These are phyloP conservation scores for Xylariales sp. DNA, from an alignment of 2,329 filamentous ascomycete species.

Conservation along the genomic window DNA sequence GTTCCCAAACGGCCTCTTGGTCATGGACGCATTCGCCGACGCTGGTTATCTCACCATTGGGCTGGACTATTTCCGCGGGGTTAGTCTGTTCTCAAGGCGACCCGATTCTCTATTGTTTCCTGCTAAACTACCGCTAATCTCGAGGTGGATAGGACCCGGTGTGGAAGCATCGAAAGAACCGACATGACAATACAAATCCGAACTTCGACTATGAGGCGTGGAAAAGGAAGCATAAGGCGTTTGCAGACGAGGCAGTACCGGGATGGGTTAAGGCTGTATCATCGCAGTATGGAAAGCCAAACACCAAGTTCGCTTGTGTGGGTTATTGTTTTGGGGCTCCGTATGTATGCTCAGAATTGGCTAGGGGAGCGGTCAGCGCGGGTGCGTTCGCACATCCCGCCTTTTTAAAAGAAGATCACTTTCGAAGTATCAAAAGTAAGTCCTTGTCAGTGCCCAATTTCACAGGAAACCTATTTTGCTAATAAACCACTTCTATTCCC, in stretches of 20 bases:
- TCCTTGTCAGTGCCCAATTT: neutral
- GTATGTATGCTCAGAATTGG: conserved; percentile 58
- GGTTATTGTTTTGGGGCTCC: conserved; percentile 58
- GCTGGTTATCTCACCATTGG: conserved; percentile 57
- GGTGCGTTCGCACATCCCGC: conserved; percentile 65
- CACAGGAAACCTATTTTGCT: neutral
- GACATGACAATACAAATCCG: conserved; percentile 48
- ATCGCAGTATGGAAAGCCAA: conserved; percentile 50
- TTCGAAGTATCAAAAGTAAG: conserved; percentile 53
- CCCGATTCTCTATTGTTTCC: neutral
- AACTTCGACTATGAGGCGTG: conserved; percentile 62
- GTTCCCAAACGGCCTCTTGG: conserved; percentile 56
- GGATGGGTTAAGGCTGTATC: conserved; percentile 52
- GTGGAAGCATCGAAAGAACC: conserved; percentile 53
- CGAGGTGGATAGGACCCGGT: conserved; percentile 53
- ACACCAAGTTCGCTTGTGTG: conserved; percentile 54
- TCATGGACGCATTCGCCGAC: conserved; percentile 60
- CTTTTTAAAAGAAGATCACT: conserved; percentile 60
- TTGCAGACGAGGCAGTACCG: conserved; percentile 57
- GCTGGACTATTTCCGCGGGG: conserved; percentile 59
- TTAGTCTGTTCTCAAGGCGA: conserved; percentile 38
- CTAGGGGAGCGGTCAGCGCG: conserved; percentile 51
- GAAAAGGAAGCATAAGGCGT: conserved; percentile 58
- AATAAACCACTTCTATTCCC: neutral
- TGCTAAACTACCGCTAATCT: neutral